Base-by-base conservation (phyloP, 1,139 yeast species). In the Blastobotrys proliferans region DNA sequence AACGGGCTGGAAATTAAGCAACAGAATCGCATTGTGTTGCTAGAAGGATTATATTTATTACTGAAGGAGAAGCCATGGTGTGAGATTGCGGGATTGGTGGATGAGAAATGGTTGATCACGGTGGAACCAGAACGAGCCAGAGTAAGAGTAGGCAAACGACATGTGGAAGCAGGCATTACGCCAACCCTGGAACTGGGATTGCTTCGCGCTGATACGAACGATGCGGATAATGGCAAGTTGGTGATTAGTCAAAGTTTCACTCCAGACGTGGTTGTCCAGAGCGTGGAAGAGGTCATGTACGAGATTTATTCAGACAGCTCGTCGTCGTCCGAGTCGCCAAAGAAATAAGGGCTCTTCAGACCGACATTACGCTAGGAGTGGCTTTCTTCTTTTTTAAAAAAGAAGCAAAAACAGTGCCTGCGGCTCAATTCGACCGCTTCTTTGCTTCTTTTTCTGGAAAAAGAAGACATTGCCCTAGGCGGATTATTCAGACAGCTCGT, bases 81-180 rank as follows among this genome's bases (percentile, higher is more conserved):
- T 41, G 50, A 51, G 28, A 58, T 69, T 17, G 48, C 56, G 4
- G 33, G 40, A 5, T 49, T 51, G n/a, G 63, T 64, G 29, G 66
- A 64, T 41, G 70, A 65, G 19, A 53, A 58, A 11, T 66, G 70
- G 69, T 56, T 60, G 38, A 57, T 68, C 13, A 60, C 68, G 6
- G 74, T 77, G 1, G 74, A 72, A n/a, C 63, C 67, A 10, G 63
- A 58, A 0, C 52, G 67, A 3, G 79, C 81, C 4, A 64, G 79
- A 33, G 60, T 66, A 5, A 64, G 97, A 45, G 79, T 87, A 0
- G 83, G 87, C 0, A 63, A 66, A 38, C 69, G 97, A 44, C 97
- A 90, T 61, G 53, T 87, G 14, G 66, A 64, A 10, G 75, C 90
- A 5, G 95, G 95, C 0, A 72, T 90, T 17, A 82, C 76, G 0